Conservation (phyloP, 331 rosid genomes). For the Phaseolus coccineus region DNA sequence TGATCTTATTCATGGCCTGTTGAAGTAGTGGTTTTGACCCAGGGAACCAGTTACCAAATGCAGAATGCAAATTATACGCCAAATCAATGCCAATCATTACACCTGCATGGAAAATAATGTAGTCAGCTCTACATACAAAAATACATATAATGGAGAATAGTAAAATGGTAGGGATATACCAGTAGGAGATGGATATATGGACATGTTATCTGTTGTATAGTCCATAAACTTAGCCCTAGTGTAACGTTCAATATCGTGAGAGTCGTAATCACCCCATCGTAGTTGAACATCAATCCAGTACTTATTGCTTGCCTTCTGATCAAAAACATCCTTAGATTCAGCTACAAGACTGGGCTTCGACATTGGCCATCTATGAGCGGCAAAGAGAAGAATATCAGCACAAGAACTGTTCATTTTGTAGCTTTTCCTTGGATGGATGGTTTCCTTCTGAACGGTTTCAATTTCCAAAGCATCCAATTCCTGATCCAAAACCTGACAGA, state of each 20-base stretch:
- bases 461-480: conserved; percentile 98
- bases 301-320: conserved; percentile 97
- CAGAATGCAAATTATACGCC: conserved; percentile 96
- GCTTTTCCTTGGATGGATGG: conserved; percentile 97
- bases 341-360: conserved; percentile 99
- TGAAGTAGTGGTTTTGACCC: conserved; percentile 95
- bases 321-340: conserved; percentile 97
- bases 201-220: conserved; percentile 97
- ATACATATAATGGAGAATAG: not conserved
- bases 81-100: conserved; percentile 97
- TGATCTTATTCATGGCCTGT: conserved; percentile 98
- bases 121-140: not conserved
- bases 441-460: conserved; percentile 97
- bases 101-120: conserved; percentile 61
- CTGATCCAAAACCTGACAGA: conserved; percentile 98
- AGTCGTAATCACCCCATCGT: conserved; percentile 98
- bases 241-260: conserved; percentile 98
- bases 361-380: conserved; percentile 99
- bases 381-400: conserved; percentile 95
- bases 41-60: conserved; percentile 99
- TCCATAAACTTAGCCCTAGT: conserved; percentile 98
- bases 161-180: conserved; percentile 52
- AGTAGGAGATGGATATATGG: conserved; percentile 97
- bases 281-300: conserved; percentile 99
- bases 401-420: conserved; percentile 99